Conservation (phyloP, 2,329 filamentous ascomycete genomes). For the Colletotrichum caudatum region DNA sequence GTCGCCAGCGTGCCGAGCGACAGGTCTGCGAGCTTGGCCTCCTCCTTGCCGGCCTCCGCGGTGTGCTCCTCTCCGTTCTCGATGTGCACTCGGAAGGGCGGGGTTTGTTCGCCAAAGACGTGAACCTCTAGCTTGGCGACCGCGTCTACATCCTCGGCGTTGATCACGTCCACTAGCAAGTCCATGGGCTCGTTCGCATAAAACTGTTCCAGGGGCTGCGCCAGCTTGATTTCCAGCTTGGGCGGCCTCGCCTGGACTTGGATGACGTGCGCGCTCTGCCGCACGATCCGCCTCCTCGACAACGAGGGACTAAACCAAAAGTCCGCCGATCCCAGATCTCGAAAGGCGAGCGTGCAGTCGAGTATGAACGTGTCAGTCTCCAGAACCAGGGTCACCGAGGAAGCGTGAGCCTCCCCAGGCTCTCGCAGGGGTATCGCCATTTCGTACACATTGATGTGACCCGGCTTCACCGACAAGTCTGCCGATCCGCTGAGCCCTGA, state of each 20-base stretch:
- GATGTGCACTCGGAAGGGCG: slow-evolving; percentile 58
- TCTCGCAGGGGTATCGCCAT: slow-evolving; percentile 82
- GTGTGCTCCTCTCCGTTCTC: slow-evolving; percentile 50
- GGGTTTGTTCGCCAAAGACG: slow-evolving; percentile 70
- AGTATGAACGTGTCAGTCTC: slow-evolving; percentile 75
- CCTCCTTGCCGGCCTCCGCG: slow-evolving; percentile 53
- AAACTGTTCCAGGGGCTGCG: slow-evolving; percentile 75
- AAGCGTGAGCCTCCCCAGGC: slow-evolving; percentile 79
- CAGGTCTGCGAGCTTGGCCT: slow-evolving; percentile 57
- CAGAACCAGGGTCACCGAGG: slow-evolving; percentile 73
- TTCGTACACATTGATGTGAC: slow-evolving; percentile 77
- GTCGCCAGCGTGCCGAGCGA: slow-evolving; percentile 61
- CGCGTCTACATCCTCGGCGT: slow-evolving; percentile 85
- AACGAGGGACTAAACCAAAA: slow-evolving; percentile 64
- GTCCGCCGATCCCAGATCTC: slow-evolving; percentile 55
- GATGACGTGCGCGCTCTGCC: slow-evolving; percentile 67
- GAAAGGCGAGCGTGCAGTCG: slow-evolving; percentile 71
- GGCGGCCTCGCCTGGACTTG: slow-evolving; percentile 89
- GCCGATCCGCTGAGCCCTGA: slow-evolving; percentile 45
- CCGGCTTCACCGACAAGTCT: slow-evolving; percentile 75
- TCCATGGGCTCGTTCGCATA: slow-evolving; percentile 85
- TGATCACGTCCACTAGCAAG: slow-evolving; percentile 77
- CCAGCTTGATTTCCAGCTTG: slow-evolving; percentile 82
- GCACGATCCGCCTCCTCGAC: slow-evolving; percentile 59
- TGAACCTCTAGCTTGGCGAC: slow-evolving; percentile 77